Evolutionary conservation across 2,329 filamentous ascomycete species (phyloP), one percentile per base, ranked within the genome.

Genomic region (Colletotrichum kahawae): DNA sequence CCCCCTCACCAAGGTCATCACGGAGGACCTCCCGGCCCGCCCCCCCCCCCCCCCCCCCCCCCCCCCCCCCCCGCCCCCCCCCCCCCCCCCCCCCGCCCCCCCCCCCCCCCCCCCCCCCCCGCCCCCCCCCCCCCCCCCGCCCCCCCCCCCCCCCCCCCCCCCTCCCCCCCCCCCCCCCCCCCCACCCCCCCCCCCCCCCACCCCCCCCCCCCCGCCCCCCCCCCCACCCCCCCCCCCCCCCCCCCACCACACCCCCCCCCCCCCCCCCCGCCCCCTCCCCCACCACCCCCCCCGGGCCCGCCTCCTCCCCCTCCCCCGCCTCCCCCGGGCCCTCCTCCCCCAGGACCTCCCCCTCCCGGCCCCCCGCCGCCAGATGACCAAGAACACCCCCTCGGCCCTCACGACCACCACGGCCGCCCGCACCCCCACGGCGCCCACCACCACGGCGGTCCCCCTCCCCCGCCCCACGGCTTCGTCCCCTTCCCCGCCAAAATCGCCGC

Each of bases 401-500:
- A 48, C 10, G 69, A 56, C 57, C 33, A 67, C 24, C 67, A 68
- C 66, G 21, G 34, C 36, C n/a, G n/a, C n/a, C n/a, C n/a, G n/a
- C n/a, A n/a, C n/a, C n/a, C n/a, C n/a, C n/a, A n/a, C n/a, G n/a
- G n/a, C n/a, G n/a, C n/a, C n/a, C n/a, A 56, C 57, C 33, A 67
- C 24, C 67, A 68, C 66, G 21, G 34, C 36, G 24, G 4, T 16
- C 54, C 43, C n/a, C 69, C 54, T 36, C 60, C 56, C 16, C 73
- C 69, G 34, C 62, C 64, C 38, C 76, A 66, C 16, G 62, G 71
- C 33, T 76, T 72, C 66, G 56, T 81, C 24, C 68, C 82, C 62
- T 75, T 81, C 31, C 59, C 77, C 57, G 70, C 82, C 16, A 80
- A 78, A 51, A 70, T 83, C 27, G 76, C 77, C 13, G 73, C 76